Conservation (phyloP, 306 rosid species). For the Prunus mongolica region DNA sequence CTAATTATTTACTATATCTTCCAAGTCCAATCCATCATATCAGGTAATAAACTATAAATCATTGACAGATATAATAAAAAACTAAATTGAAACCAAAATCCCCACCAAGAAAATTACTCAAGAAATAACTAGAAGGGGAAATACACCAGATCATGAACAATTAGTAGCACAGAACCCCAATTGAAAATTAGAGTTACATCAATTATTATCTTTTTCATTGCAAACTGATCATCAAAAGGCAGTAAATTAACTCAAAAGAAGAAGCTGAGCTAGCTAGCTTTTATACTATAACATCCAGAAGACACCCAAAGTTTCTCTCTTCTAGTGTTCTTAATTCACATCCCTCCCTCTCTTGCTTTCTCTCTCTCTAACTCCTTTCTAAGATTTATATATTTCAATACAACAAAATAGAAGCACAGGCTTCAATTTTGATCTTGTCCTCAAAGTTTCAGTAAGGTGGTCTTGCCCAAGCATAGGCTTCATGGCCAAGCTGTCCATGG, state of each 20-base stretch:
- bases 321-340: neutral
- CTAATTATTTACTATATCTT: conserved; percentile 13
- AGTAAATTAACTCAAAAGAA: neutral
- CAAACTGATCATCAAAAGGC: conserved; percentile 23
- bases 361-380: neutral
- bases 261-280: conserved; percentile 19
- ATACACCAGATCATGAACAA: conserved; percentile 1
- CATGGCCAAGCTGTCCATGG: conserved; percentile 62
- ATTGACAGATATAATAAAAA: conserved; percentile 17
- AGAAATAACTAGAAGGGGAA: neutral
- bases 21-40: conserved; percentile 40
- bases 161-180: neutral
- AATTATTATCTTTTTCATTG: conserved; percentile 38
- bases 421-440: no score
- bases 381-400: neutral
- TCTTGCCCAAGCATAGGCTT: conserved; percentile 70
- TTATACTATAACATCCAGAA: neutral
- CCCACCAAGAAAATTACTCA: conserved; percentile 24
- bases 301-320: neutral
- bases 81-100: neutral
- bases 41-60: conserved; percentile 23
- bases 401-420: neutral
- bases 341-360: neutral
- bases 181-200: neutral
- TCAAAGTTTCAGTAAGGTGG: conserved; percentile 42